phyloP scores from a whole-genome alignment of 345 rosid genomes.

The Hibiscus syriacus region DNA sequence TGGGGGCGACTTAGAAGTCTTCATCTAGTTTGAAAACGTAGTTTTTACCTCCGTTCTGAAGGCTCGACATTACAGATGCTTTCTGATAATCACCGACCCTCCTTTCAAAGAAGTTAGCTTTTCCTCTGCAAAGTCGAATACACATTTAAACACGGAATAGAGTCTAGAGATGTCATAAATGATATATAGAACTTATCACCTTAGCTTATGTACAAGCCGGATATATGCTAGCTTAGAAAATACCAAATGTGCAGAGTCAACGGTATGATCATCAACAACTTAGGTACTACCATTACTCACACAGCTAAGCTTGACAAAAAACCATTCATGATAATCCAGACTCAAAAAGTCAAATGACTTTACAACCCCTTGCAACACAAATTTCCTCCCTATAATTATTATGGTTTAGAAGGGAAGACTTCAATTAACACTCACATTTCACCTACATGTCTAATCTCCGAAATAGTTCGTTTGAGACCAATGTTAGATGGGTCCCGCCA shows the following conservation, averaged over 20 bases:
- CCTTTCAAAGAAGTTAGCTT: constrained; percentile 78
- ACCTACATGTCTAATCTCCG: background rate
- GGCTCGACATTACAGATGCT: constrained; percentile 87
- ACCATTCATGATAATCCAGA: background rate
- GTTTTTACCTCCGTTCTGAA: constrained; percentile 55
- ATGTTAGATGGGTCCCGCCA: background rate
- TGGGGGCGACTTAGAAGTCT: constrained; percentile 42
- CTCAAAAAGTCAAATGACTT: background rate
- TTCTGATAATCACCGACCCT: constrained; percentile 92
- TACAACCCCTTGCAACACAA: background rate
- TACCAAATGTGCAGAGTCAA: background rate
- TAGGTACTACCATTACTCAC: too few species aligned
- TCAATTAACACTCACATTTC: background rate
- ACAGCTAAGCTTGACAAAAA: background rate
- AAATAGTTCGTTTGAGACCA: background rate
- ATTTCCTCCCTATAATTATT: background rate
- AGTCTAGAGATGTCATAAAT: background rate
- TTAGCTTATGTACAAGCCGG: background rate
- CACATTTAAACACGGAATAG: background rate
- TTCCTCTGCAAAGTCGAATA: constrained; percentile 52
- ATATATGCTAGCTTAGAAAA: background rate
- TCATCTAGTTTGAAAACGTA: constrained; percentile 66
- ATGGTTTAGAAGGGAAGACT: background rate
- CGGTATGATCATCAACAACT: constrained; percentile 1
- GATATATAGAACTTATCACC: background rate